These are phyloP conservation scores for Suhomyces kunorum DNA, from an alignment of 1,139 yeast genomes.

Conservation along the genomic window DNA sequence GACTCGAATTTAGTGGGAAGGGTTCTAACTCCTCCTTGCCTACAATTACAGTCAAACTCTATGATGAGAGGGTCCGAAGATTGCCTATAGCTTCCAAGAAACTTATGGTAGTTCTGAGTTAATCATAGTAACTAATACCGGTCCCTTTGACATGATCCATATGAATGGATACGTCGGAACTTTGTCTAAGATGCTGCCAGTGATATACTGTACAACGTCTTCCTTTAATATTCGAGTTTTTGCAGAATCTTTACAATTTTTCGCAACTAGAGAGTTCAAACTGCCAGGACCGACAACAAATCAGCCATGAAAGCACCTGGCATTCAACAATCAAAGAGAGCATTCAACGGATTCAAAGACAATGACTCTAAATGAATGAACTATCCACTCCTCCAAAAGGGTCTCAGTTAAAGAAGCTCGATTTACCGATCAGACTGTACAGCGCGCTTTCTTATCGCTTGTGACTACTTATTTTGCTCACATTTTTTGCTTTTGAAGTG, in stretches of 20 bases:
- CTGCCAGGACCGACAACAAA: no score
- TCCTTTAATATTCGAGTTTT: slow-evolving; percentile 4
- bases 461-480: slow-evolving; percentile 10
- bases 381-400: no score
- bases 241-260: slow-evolving; percentile 10
- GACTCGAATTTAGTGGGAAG: neutral
- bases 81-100: neutral
- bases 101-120: neutral
- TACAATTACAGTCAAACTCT: neutral
- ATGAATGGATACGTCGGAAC: neutral
- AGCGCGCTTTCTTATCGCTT: slow-evolving; percentile 9
- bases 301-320: no score
- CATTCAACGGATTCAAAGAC: no score
- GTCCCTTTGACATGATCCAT: neutral
- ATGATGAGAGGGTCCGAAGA: neutral
- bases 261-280: slow-evolving; percentile 13
- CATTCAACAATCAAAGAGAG: no score
- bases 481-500: slow-evolving; percentile 7
- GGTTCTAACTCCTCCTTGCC: neutral
- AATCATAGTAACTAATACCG: neutral
- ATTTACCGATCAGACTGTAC: neutral
- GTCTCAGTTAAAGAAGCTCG: no score
- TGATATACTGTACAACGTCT: neutral
- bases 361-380: no score
- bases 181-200: neutral